These are phyloP conservation scores for Fusarium aywerte DNA, from an alignment of 2,329 filamentous ascomycete species.

Conservation along the genomic window DNA sequence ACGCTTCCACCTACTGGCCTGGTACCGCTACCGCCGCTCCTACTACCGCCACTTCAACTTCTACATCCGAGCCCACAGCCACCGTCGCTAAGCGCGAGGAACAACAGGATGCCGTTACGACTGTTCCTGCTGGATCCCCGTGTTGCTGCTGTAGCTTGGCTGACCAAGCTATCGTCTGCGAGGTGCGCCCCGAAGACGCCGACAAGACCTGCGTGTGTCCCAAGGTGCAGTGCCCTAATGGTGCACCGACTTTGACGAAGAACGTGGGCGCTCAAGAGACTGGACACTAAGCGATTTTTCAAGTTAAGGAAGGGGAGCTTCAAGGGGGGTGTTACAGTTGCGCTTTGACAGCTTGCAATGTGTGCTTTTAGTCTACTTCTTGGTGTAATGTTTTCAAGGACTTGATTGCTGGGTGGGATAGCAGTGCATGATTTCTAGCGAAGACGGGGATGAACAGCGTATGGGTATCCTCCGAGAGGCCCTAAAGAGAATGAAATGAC, in stretches of 20 bases:
- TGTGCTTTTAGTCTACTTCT: constrained; percentile 15
- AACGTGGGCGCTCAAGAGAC: constrained; percentile 11
- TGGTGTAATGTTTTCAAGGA: constrained; percentile 20
- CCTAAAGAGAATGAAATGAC: constrained; percentile 1
- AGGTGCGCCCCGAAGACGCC: constrained; percentile 23
- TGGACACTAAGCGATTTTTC: constrained; percentile 1
- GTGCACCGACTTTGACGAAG: constrained; percentile 37
- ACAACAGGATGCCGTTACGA: background rate
- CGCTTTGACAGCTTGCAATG: constrained; percentile 4
- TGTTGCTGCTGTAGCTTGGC: constrained; percentile 43
- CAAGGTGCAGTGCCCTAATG: constrained; percentile 30
- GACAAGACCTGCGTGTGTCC: constrained; percentile 40
- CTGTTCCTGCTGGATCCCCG: constrained; percentile 1
- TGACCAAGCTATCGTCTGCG: constrained; percentile 35
- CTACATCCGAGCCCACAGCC: background rate
- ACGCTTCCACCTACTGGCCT: constrained; percentile 33
- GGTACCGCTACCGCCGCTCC: background rate
- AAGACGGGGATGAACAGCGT: background rate
- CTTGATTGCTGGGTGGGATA: constrained; percentile 4
- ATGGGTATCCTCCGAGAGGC: background rate
- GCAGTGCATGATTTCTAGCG: constrained; percentile 4
- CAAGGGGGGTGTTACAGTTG: background rate
- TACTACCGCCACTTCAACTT: constrained; percentile 1
- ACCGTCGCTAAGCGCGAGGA: constrained; percentile 14
- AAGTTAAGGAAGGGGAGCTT: background rate